Conservation (phyloP, 352 stramenopile genomes). For the Phytophthora tubulina region DNA sequence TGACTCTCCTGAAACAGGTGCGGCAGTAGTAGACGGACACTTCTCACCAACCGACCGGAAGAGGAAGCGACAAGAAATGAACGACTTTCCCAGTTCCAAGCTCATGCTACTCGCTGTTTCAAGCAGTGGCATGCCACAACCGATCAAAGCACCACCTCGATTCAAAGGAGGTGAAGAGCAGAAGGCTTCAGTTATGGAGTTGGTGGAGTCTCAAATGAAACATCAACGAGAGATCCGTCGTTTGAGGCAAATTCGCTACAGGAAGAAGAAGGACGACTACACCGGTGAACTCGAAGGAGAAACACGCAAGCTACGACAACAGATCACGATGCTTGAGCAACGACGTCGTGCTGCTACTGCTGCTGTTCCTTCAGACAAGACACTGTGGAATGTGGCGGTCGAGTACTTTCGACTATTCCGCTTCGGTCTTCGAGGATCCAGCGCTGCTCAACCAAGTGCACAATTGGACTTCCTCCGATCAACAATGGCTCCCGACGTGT, state of each 20-base stretch:
- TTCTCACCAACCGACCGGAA: conserved; percentile 8
- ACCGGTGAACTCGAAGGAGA: conserved; percentile 1
- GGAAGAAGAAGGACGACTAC: conserved; percentile 32
- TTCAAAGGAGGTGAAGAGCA: conserved; percentile 16
- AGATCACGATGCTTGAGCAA: conserved; percentile 22
- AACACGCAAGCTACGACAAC: conserved; percentile 7
- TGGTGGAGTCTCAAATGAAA: conserved; percentile 7
- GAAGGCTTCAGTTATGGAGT: conserved; percentile 12
- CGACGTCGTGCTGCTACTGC: conserved; percentile 4
- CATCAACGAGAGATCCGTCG: conserved; percentile 15
- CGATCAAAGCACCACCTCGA: not conserved
- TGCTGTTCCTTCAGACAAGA: conserved; percentile 4
- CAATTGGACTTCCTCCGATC: conserved; percentile 18
- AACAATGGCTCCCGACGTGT: conserved; percentile 11
- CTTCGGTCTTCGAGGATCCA: not conserved
- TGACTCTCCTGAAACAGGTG: not conserved
- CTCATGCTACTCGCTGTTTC: conserved; percentile 22
- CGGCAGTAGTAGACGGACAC: not conserved
- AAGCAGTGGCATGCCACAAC: not conserved
- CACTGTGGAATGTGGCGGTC: conserved; percentile 16
- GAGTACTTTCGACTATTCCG: conserved; percentile 34
- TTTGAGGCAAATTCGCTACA: conserved; percentile 28
- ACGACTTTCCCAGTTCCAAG: conserved; percentile 6
- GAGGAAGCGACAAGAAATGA: conserved; percentile 14
- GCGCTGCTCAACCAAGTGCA: not conserved